Evolutionary conservation across 345 rosid genomes (phyloP), one percentile per base, ranked within the genome.

Genomic region (Arabidopsis suecica): DNA sequence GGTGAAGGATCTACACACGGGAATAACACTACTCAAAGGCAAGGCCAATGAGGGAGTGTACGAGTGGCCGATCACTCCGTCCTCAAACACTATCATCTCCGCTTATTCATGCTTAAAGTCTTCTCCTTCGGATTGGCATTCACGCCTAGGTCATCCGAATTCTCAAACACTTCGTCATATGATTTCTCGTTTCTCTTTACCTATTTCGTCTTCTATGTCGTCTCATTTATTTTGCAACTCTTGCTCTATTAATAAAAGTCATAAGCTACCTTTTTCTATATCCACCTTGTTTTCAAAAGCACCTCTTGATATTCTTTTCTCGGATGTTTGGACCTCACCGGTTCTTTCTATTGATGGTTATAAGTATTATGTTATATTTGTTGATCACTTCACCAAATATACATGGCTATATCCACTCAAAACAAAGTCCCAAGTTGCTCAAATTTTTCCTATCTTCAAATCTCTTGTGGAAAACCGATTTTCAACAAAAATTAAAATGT

Each of bases 1-100:
- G 66, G 66, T 22, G 20, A 40, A 40, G 10, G 50, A 61, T 61
- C 66, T 61, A 1, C 13, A 6, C 36, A 61, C 20, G 12, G 48
- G 16, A n/a, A 42, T 5, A 20, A 37, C 66, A 6, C 66, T 61
- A 2, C 48, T 18, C 30, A 61, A 3, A 0, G 16, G 66, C 9
- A 23, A 22, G 6, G 10, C 33, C 33, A 61, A 38, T 37, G 23
- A 61, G 2, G 16, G 66, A 0, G 50, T 61, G 10, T 40, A 40
- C 3, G 66, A 40, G 16, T 61, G 33, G 50, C 9, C 18, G 9
- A 32, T 18, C 14, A 3, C 10, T 0, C 2, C 45, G 1, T 12
- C 4, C 0, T 1, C n/a, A 41, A 41, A 41, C 45, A 38, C 42
- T 37, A 2, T 37, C 9, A 10, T 38, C 0, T 10, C 13, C 0